Evolutionary conservation across 768 basidiomycete species (phyloP), one percentile per base, ranked within the genome.

Genomic region (Xerocomellus amylosporus): DNA sequence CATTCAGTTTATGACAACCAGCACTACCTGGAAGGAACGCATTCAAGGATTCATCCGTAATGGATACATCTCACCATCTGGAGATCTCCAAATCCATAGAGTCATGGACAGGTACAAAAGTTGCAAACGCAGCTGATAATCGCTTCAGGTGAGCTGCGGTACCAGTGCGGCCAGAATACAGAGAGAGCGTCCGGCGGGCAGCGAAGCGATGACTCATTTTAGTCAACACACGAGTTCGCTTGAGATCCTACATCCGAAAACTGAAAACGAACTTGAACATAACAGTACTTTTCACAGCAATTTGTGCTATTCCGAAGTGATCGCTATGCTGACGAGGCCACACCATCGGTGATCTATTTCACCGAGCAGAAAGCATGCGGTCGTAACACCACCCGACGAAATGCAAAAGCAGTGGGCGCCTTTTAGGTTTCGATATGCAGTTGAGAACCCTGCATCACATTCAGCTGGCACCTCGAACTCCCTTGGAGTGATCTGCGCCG

Each of bases 311-410:
- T 53, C 61, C 13, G 54, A 37, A 31, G 46, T 53, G 22, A 62
- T 55, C 9, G 61, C 58, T 12, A 68, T 53, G 31, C 61, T 55
- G n/a, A 46, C 53, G 19, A 68, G 53, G 20, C 65, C 61, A 53
- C 55, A 59, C 60, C 70, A 55, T n/a, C 39, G 39, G 46, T 58
- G 19, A 63, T 58, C 24, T 61, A 63, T 41, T 45, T 58, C 51
- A 12, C 78, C 77, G 8, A 78, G 49, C 10, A 79, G 65, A 40
- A 78, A 68, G 56, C 73, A 78, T 20, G 73, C 54, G 13, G 75
- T 70, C 20, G 62, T 26, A 15, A 64, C 66, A 41, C 61, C 58
- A 54, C 55, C 56, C 10, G 17, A 24, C 8, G 50, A 49, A 36
- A 52, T 49, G 39, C 56, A 56, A 38, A 64, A 61, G 36, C 55